Conservation (phyloP, 2,329 filamentous ascomycete species). For the Exophiala oligosperma region DNA sequence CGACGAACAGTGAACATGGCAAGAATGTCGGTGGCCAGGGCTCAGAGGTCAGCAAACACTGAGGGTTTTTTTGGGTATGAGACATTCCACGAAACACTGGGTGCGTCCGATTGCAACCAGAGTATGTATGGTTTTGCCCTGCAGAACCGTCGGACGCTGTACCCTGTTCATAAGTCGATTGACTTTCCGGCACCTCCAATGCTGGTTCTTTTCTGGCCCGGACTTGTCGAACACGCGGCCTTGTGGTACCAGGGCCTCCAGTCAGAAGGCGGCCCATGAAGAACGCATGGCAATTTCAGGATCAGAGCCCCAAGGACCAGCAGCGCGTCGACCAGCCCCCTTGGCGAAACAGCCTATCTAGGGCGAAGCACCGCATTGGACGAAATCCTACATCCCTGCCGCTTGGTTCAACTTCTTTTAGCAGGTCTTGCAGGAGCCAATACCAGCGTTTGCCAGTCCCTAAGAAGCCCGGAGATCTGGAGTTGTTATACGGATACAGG, state of each 20-base stretch:
- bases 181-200: not conserved
- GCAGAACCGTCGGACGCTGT: not conserved
- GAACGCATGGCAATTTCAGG: constrained; percentile 20
- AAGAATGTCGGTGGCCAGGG: not conserved
- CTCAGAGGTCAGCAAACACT: not conserved
- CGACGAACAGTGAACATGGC: no score
- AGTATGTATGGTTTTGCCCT: not conserved
- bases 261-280: constrained; percentile 7
- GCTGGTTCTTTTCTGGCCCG: not conserved
- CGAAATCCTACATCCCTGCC: constrained; percentile 14
- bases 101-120: constrained; percentile 8
- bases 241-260: constrained; percentile 6
- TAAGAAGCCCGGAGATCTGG: no score
- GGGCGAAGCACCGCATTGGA: constrained; percentile 6
- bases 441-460: not conserved
- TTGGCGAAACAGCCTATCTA: constrained; percentile 4
- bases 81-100: constrained; percentile 15
- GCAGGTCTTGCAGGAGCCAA: not conserved
- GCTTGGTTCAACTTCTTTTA: not conserved
- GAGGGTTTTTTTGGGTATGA: constrained; percentile 4
- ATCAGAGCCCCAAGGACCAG: constrained; percentile 15
- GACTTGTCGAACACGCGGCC: constrained; percentile 5
- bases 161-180: no score
- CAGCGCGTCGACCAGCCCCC: constrained; percentile 18
- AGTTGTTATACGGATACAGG: no score